Base-by-base conservation (phyloP, 345 rosid genomes). In the Adansonia digitata region DNA sequence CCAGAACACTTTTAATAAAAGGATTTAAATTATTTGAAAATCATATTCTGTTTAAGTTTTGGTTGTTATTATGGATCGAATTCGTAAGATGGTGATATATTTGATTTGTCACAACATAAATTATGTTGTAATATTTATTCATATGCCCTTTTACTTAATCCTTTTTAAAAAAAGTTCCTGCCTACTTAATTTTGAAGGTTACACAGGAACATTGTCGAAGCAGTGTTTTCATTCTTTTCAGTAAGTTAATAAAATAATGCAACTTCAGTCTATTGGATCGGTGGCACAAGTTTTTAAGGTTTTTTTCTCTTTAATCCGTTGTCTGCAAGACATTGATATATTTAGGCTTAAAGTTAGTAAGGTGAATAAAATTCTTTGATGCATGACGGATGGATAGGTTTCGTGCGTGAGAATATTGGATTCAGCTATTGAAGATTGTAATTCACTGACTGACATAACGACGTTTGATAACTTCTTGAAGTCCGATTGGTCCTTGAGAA, bases 241-340 rank as follows among this genome's bases (percentile, higher is more conserved):
- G 69, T 57, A 70, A 73, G 82, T 83, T 76, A 72, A 85, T 85
- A 85, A 82, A 77, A 81, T 81, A 81, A 83, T 71, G 78, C 49
- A 29, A 61, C 43, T 71, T 76, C 62, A 24, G 31, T 51, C 42
- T 43, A 57, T 10, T 69, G 24, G 42, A 72, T 69, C 74, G 77
- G 77, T 63, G 81, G 81, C 84, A 72, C 80, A 69, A 64, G 31
- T 66, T 80, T 78, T 81, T 9, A 67, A 53, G 55, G n/a, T n/a
- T 74, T 12, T 45, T 69, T 65, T 31, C 34, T 61, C 48, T 61
- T n/a, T 73, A 46, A 75, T 69, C 71, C 60, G 6, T 67, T 55
- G 57, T 75, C 72, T 39, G 20, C 12, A 11, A 56, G 63, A 3
- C 34, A 20, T 60, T 7, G 5, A 12, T 26, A 15, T 20, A 57